phyloP scores from a whole-genome alignment of 345 rosid genomes.

The Draba incana region DNA sequence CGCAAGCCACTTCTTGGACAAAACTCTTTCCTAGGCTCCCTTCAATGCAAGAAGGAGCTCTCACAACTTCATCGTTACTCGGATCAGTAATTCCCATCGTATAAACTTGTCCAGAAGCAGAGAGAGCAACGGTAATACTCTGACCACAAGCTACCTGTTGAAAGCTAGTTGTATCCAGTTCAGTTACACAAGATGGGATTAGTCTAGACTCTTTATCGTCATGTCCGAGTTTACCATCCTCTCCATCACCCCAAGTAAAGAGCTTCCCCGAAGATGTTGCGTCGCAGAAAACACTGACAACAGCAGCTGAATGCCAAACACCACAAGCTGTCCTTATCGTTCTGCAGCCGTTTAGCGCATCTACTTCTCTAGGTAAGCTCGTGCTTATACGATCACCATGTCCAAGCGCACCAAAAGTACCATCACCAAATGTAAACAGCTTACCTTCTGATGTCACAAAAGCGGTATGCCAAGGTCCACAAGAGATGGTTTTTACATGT shows the following conservation, averaged over 20 bases:
- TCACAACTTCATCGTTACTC: constrained; percentile 51
- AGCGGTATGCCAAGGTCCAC: constrained; percentile 77
- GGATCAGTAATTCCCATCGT: constrained; percentile 58
- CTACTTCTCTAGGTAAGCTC: constrained; percentile 60
- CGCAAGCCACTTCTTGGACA: constrained; percentile 64
- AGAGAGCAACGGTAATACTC: constrained; percentile 58
- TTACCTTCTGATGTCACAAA: constrained; percentile 57
- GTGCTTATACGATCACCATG: constrained; percentile 59
- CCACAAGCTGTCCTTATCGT: constrained; percentile 58
- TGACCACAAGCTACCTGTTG: constrained; percentile 69
- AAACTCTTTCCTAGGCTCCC: constrained; percentile 49
- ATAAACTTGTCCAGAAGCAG: constrained; percentile 54
- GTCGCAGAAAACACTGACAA: constrained; percentile 50
- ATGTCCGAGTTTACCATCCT: constrained; percentile 65
- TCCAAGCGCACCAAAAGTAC: constrained; percentile 68
- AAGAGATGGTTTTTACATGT: constrained; percentile 53
- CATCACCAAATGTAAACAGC: constrained; percentile 70
- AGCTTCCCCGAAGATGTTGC: constrained; percentile 49
- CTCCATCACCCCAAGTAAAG: constrained; percentile 76
- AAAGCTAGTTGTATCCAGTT: constrained; percentile 52
- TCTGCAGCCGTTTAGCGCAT: constrained; percentile 52
- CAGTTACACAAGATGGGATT: constrained; percentile 53
- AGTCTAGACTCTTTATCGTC: constrained; percentile 56
- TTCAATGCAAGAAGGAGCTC: constrained; percentile 52
- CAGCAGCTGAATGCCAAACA: constrained; percentile 74